Evolutionary conservation across 1,139 yeast species (phyloP).

Genomic region (Hemisphaericaspora xylofermentans): DNA sequence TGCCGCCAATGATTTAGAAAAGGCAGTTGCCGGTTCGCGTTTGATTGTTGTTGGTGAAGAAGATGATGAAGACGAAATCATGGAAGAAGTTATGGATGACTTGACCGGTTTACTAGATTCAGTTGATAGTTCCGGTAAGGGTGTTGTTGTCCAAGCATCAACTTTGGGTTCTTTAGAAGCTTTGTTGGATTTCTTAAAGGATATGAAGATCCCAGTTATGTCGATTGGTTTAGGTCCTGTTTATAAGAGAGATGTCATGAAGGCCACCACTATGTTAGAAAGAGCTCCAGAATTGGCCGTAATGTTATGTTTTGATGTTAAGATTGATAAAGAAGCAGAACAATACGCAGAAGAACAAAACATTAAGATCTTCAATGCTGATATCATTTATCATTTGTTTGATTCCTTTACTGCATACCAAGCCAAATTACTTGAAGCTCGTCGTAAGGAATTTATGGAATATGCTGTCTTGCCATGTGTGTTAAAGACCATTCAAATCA

Average conservation of each 20-base stretch:
- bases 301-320: slow-evolving; percentile 97
- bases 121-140: slow-evolving; percentile 90
- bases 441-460: slow-evolving; percentile 85
- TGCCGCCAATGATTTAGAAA: slow-evolving; percentile 95
- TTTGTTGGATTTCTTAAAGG: slow-evolving; percentile 90
- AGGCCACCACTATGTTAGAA: slow-evolving; percentile 94
- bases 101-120: slow-evolving; percentile 91
- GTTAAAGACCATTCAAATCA: slow-evolving; percentile 88
- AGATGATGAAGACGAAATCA: slow-evolving; percentile 94
- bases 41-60: slow-evolving; percentile 93
- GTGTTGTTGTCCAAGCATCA: slow-evolving; percentile 98
- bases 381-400: slow-evolving; percentile 92
- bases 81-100: slow-evolving; percentile 99
- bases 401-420: slow-evolving; percentile 95
- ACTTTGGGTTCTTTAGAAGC: slow-evolving; percentile 98
- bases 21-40: slow-evolving; percentile 99
- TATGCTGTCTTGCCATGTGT: slow-evolving; percentile 96
- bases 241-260: slow-evolving; percentile 96
- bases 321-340: slow-evolving; percentile 96
- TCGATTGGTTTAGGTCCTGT: slow-evolving; percentile 98
- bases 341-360: slow-evolving; percentile 94
- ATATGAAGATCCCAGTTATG: slow-evolving; percentile 99
- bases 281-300: slow-evolving; percentile 94
- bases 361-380: slow-evolving; percentile 90
- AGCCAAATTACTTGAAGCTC: slow-evolving; percentile 78